A percentile compares a stretch with the other conserved stretches of the same genome.
phyloP scores from a whole-genome alignment of 2,329 filamentous ascomycete genomes.

The Mollisia scopiformis region DNA sequence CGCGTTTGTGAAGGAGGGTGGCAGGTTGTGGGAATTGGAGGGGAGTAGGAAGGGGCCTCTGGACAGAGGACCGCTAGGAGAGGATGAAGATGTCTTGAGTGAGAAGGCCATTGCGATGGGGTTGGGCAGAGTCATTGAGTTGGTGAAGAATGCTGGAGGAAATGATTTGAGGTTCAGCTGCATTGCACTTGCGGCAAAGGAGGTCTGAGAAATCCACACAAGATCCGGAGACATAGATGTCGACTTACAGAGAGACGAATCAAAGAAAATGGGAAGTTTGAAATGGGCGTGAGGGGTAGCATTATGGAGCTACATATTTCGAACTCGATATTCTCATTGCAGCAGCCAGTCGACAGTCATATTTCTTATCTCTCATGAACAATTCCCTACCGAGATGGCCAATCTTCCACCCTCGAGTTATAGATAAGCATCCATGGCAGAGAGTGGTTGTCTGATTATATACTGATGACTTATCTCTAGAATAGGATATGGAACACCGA shows the following conservation, averaged over 20 bases:
- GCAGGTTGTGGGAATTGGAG: constrained; percentile 72
- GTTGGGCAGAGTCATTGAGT: constrained; percentile 37
- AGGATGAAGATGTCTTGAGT: constrained; percentile 73
- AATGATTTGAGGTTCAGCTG: constrained; percentile 36
- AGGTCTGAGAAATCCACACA: too few relatives aligned
- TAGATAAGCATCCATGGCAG: neutral
- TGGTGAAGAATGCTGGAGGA: constrained; percentile 26
- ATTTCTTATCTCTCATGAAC: too few relatives aligned
- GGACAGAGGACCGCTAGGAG: constrained; percentile 55
- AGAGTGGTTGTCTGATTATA: too few relatives aligned
- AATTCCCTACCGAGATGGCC: neutral
- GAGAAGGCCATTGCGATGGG: constrained; percentile 75
- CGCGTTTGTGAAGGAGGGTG: constrained; percentile 81
- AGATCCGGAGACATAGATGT: too few relatives aligned
- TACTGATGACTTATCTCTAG: neutral
- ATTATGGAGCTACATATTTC: neutral
- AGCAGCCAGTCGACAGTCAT: neutral
- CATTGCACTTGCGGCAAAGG: constrained; percentile 27
- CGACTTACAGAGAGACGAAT: too few relatives aligned
- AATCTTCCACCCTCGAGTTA: neutral
- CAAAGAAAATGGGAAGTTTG: too few relatives aligned
- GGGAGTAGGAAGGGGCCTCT: constrained; percentile 69
- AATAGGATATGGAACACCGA: neutral
- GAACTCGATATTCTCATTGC: neutral
- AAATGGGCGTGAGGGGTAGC: too few relatives aligned